Conservation (phyloP, 257 asterid species). For the Nicotiana paniculata region DNA sequence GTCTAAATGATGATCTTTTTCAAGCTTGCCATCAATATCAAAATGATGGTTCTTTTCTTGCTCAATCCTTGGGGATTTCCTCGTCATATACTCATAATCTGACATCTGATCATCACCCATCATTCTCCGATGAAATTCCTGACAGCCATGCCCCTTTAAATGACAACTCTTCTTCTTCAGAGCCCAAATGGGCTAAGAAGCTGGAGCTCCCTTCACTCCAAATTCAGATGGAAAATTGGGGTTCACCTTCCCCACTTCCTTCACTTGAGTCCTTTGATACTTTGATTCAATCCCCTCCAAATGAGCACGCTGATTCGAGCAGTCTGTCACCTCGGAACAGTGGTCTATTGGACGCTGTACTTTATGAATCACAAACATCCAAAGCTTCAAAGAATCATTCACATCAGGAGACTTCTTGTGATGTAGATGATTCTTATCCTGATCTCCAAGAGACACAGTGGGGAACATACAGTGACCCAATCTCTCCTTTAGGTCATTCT, state of each 20-base stretch:
- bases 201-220: constrained; percentile 99
- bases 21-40: constrained; percentile 27
- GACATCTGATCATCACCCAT: constrained; percentile 15
- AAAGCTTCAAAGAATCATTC: constrained; percentile 24
- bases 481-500: constrained; percentile 49
- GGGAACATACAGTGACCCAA: constrained; percentile 41
- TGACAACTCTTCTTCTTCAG: constrained; percentile 68
- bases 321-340: constrained; percentile 49
- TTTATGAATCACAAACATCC: constrained; percentile 44
- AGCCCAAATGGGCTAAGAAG: constrained; percentile 67
- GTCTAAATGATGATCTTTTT: constrained; percentile 16
- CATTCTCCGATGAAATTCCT: constrained; percentile 25
- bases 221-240: constrained; percentile 60
- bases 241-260: constrained; percentile 58
- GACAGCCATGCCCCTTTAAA: constrained; percentile 54
- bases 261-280: constrained; percentile 53
- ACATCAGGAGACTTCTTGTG: constrained; percentile 19
- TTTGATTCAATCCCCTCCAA: constrained; percentile 50
- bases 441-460: constrained; percentile 33
- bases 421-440: constrained; percentile 31
- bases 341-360: constrained; percentile 63
- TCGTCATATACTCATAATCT: constrained; percentile 30
- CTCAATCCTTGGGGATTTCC: constrained; percentile 36
- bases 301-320: constrained; percentile 29
- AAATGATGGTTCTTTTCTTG: constrained; percentile 24